Evolutionary conservation across 2,329 filamentous ascomycete genomes (phyloP), one percentile per base, ranked within the genome.

Genomic region (Ophiosphaerella herpotricha): DNA sequence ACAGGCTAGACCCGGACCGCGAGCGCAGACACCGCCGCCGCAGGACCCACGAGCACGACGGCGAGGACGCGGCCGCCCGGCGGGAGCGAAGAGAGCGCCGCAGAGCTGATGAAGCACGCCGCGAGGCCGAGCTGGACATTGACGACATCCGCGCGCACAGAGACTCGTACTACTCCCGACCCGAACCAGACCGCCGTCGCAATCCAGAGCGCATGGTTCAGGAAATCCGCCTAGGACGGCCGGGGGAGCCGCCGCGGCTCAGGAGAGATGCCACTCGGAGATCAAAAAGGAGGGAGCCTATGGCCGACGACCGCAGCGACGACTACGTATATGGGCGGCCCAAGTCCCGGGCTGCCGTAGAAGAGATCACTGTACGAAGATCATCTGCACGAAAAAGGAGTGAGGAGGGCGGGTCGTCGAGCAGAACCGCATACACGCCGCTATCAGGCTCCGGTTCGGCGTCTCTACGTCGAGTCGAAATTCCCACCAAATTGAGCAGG

Each of bases 61-160:
- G 66, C 53, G 63, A 71, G 7, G 58, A 63, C 36, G 46, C 48
- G 1, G 55, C 56, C n/a, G 63, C 63, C 41, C 64, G 55, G 43
- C 63, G 68, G 33, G 67, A 71, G 40, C 64, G 67, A 37, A 50
- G 68, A 46, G 67, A 68, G 53, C 67, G 66, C 37, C 64, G 67
- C n/a, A 62, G 61, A 18, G 63, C 67, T 32, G 66, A 70, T 6
- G 67, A 70, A 29, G 61, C 60, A 0, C 37, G 66, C 21, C 52
- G 64, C 2, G 54, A 63, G 43, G 65, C 67, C 31, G 67, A 73
- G 54, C 57, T 73, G 21, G 74, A 76, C 51, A 51, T 76, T 34
- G 71, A 75, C 43, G 75, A 77, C 43, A 52, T 77, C 41, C 59
- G 75, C 44, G 64, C 64, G 29, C 66, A 67, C 46, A 54, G 75